These are phyloP conservation scores for Elymus sibiricus DNA, from an alignment of 176 grass and related monocot genomes.

Conservation along the genomic window DNA sequence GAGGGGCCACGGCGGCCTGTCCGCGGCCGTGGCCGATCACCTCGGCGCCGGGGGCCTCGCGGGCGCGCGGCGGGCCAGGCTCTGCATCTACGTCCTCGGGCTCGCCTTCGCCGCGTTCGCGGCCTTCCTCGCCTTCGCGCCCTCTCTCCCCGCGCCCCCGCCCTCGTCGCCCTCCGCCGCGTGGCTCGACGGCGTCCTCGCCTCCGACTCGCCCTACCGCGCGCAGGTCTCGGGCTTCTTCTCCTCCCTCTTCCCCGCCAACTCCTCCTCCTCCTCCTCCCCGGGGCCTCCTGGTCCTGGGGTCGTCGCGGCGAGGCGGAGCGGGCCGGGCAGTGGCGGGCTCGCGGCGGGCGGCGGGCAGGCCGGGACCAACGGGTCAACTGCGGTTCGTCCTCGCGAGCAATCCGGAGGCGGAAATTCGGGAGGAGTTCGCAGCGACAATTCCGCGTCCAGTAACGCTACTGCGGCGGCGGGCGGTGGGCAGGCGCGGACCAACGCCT, in stretches of 20 bases:
- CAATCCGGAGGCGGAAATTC: not conserved
- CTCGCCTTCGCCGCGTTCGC: constrained; percentile 63
- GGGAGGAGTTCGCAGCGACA: constrained; percentile 3
- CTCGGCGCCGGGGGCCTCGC: constrained; percentile 8
- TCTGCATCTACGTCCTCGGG: constrained; percentile 65
- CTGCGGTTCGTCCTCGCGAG: not conserved
- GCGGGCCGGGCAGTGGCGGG: constrained; percentile 15
- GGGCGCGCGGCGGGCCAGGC: constrained; percentile 37
- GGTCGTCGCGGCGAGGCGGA: not conserved
- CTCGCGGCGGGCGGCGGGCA: not conserved
- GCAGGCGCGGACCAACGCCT: not conserved
- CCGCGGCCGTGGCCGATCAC: constrained; percentile 33
- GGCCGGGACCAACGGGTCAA: not conserved
- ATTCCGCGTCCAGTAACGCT: not conserved
- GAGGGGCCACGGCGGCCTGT: constrained; percentile 29
- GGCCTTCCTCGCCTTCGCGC: constrained; percentile 59
- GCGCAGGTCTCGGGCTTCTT: constrained; percentile 60
- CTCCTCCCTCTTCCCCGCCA: constrained; percentile 64
- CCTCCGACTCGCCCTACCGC: constrained; percentile 57
- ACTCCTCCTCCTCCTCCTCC: constrained; percentile 31
- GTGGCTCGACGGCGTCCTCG: constrained; percentile 64
- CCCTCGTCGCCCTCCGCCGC: constrained; percentile 31
- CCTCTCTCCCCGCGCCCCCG: constrained; percentile 26
- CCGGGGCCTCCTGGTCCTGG: not conserved
- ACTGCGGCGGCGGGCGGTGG: not conserved